Evolutionary conservation across 2,329 filamentous ascomycete species (phyloP).

Genomic region (Elsinoe batatas): DNA sequence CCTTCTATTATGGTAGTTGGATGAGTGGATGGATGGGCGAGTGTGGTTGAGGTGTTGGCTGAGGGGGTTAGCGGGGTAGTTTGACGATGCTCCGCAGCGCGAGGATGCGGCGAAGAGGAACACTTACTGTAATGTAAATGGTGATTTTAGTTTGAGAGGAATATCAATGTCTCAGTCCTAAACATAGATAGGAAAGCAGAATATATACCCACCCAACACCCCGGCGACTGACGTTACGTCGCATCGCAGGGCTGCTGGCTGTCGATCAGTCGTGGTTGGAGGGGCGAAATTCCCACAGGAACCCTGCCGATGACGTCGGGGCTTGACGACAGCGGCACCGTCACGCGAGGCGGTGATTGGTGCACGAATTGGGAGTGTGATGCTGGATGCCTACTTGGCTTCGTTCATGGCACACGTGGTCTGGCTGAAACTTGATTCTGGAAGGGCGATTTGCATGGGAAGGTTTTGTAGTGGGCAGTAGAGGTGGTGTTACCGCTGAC

Average conservation of each 20-base stretch:
- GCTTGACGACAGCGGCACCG: not conserved
- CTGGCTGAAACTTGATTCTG: not conserved
- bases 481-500: not conserved
- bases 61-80: too few species aligned
- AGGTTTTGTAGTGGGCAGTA: not conserved
- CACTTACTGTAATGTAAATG: too few species aligned
- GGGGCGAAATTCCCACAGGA: not conserved
- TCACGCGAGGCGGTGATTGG: not conserved
- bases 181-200: not conserved
- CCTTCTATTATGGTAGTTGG: not conserved
- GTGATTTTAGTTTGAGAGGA: not conserved
- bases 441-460: not conserved
- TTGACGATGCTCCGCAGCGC: too few species aligned
- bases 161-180: not conserved
- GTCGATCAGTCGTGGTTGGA: not conserved
- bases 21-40: not conserved
- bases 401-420: slow-evolving; percentile 9
- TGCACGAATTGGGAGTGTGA: not conserved
- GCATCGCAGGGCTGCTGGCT: not conserved
- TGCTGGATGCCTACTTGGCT: not conserved
- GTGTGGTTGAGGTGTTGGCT: not conserved
- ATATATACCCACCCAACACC: slow-evolving; percentile 1
- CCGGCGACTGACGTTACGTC: not conserved
- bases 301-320: slow-evolving; percentile 9
- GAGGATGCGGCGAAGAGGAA: not conserved